Evolutionary conservation across 2,329 filamentous ascomycete genomes (phyloP).

Genomic region (Cordyceps fumosorosea): DNA sequence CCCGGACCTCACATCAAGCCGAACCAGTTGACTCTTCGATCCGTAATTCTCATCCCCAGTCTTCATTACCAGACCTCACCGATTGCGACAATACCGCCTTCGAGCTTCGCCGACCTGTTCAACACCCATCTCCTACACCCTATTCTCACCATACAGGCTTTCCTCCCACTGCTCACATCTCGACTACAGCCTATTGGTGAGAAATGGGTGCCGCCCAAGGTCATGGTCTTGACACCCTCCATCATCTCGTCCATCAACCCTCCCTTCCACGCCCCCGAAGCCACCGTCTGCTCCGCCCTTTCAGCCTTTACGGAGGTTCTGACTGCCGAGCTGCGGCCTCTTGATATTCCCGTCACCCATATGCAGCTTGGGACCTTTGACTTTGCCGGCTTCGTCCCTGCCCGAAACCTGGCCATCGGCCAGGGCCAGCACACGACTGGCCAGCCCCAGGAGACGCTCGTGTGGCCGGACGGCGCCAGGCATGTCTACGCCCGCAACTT

Average conservation of each 20-base stretch:
- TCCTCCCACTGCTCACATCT: conserved; percentile 70
- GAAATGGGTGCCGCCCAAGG: conserved; percentile 52
- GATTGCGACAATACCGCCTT: conserved; percentile 77
- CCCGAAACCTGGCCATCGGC: conserved; percentile 26
- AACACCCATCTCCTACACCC: conserved; percentile 89
- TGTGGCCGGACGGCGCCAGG: conserved; percentile 57
- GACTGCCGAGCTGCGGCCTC: conserved; percentile 67
- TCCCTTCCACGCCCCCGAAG: conserved; percentile 79
- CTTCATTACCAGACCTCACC: conserved; percentile 74
- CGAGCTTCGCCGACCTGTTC: conserved; percentile 80
- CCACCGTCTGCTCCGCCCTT: conserved; percentile 78
- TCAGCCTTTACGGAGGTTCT: conserved; percentile 78
- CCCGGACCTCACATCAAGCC: conserved; percentile 70
- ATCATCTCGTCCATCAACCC: conserved; percentile 75
- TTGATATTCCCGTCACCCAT: conserved; percentile 74
- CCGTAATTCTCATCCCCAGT: conserved; percentile 77
- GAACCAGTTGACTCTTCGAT: conserved; percentile 69
- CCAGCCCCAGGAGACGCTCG: conserved; percentile 41
- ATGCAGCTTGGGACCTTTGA: conserved; percentile 91
- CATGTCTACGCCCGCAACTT: conserved; percentile 59
- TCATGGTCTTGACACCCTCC: conserved; percentile 72
- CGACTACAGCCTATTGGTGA: conserved; percentile 48
- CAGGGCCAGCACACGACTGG: conserved; percentile 36
- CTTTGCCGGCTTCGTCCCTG: conserved; percentile 58
- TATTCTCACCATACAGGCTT: conserved; percentile 80